A percentile compares a stretch with the other conserved stretches of the same genome.
Evolutionary conservation across 2,329 filamentous ascomycete species (phyloP).

Genomic region (Chaetomiaceae sp.): DNA sequence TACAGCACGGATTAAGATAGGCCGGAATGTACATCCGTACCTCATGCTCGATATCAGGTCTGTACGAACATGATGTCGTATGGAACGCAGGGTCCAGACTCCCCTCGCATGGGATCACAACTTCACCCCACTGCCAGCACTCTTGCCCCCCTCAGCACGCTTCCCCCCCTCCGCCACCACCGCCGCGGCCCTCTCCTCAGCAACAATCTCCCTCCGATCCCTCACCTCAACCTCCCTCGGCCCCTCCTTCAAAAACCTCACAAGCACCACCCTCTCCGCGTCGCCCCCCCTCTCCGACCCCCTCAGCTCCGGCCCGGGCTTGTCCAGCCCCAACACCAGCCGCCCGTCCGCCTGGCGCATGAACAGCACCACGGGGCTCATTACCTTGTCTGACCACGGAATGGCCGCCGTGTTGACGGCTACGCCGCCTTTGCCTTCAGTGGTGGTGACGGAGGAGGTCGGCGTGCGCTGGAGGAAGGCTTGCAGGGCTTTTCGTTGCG

Average conservation of each 20-base stretch:
- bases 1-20: too few relatives aligned
- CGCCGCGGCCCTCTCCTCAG: constrained; percentile 36
- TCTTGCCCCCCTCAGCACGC: too few relatives aligned
- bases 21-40: too few relatives aligned
- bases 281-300: constrained; percentile 49
- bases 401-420: too few relatives aligned
- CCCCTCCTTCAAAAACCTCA: constrained; percentile 47
- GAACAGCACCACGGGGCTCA: constrained; percentile 49
- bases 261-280: constrained; percentile 53
- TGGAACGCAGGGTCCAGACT: too few relatives aligned
- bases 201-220: constrained; percentile 45
- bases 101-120: too few relatives aligned
- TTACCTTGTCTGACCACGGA: constrained; percentile 58
- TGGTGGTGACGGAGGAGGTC: constrained; percentile 31
- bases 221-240: constrained; percentile 50
- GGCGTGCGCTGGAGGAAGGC: constrained; percentile 46
- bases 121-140: too few relatives aligned
- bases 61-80: too few relatives aligned
- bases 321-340: constrained; percentile 52
- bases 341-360: constrained; percentile 42
- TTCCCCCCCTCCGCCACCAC: constrained; percentile 21
- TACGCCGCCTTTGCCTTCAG: constrained; percentile 26
- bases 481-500: constrained; percentile 49
- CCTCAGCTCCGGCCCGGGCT: constrained; percentile 52
- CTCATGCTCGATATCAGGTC: too few relatives aligned